phyloP scores from a whole-genome alignment of 345 rosid genomes.

The Lepidium didymum region DNA sequence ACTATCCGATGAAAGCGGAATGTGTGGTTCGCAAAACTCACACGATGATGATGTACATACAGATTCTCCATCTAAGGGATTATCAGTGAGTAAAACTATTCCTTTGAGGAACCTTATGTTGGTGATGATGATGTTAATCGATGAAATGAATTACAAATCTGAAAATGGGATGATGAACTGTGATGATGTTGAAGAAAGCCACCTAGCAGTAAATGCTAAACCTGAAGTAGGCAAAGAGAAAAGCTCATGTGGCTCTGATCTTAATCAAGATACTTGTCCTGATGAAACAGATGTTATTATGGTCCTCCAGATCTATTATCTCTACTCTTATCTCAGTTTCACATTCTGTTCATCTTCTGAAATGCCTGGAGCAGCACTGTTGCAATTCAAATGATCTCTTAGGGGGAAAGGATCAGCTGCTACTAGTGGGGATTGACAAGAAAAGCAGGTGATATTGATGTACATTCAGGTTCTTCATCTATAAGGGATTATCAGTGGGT shows the following conservation, averaged over 20 bases:
- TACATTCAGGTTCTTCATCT: too few species aligned
- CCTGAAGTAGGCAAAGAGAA: slow-evolving; percentile 45
- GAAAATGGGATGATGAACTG: slow-evolving; percentile 33
- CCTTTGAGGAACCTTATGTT: slow-evolving; percentile 32
- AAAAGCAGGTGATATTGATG: slow-evolving; percentile 56
- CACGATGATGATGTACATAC: slow-evolving; percentile 23
- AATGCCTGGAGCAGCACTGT: slow-evolving; percentile 53
- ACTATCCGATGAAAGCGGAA: slow-evolving; percentile 36
- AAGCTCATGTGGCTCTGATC: slow-evolving; percentile 60
- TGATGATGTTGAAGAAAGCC: slow-evolving; percentile 52
- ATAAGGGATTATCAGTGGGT: slow-evolving; percentile 39
- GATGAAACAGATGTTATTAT: slow-evolving; percentile 60
- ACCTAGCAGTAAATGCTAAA: slow-evolving; percentile 44
- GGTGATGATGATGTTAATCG: slow-evolving; percentile 27
- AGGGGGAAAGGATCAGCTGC: slow-evolving; percentile 76
- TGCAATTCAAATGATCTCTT: slow-evolving; percentile 60
- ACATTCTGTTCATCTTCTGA: slow-evolving; percentile 44
- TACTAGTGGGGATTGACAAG: slow-evolving; percentile 40
- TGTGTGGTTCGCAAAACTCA: slow-evolving; percentile 45
- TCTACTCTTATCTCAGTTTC: slow-evolving; percentile 35
- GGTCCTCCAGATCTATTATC: slow-evolving; percentile 36
- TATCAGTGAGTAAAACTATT: slow-evolving; percentile 33
- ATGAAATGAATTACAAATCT: slow-evolving; percentile 28
- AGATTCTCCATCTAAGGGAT: slow-evolving; percentile 34
- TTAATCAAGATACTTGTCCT: slow-evolving; percentile 70